phyloP scores from a whole-genome alignment of 2,329 filamentous ascomycete species.

The Pochonia chlamydosporia region DNA sequence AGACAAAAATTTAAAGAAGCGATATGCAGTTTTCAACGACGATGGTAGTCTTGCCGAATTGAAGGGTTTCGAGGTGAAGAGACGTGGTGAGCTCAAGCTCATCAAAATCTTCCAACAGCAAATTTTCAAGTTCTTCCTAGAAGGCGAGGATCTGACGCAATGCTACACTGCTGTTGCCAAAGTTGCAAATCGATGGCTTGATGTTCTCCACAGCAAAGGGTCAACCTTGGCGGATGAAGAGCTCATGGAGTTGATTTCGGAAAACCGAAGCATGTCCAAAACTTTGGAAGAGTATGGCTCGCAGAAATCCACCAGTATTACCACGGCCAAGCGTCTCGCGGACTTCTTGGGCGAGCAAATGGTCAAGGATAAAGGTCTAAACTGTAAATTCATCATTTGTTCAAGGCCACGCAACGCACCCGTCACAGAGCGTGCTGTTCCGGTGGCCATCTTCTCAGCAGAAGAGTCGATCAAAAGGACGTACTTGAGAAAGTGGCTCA shows the following conservation, averaged over 20 bases:
- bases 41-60: conserved; percentile 92
- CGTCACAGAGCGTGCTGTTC: conserved; percentile 89
- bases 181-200: conserved; percentile 93
- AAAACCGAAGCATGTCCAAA: conserved; percentile 98
- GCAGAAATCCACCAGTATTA: conserved; percentile 99
- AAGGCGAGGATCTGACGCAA: conserved; percentile 79
- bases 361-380: conserved; percentile 98
- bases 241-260: conserved; percentile 98
- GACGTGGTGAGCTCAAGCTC: conserved; percentile 93
- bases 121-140: conserved; percentile 98
- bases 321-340: conserved; percentile 86
- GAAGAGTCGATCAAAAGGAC: conserved; percentile 81
- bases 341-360: conserved; percentile 98
- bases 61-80: conserved; percentile 97
- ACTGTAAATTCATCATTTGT: conserved; percentile 99
- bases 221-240: conserved; percentile 91
- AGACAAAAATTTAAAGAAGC: conserved; percentile 98
- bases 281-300: conserved; percentile 91
- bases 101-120: conserved; percentile 99
- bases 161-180: conserved; percentile 90
- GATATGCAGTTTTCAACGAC: conserved; percentile 98
- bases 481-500: conserved; percentile 92
- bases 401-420: conserved; percentile 79
- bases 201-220: conserved; percentile 86
- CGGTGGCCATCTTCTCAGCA: conserved; percentile 94